Base-by-base conservation (phyloP, 805 yeast species). In the Candida ulmi region DNA sequence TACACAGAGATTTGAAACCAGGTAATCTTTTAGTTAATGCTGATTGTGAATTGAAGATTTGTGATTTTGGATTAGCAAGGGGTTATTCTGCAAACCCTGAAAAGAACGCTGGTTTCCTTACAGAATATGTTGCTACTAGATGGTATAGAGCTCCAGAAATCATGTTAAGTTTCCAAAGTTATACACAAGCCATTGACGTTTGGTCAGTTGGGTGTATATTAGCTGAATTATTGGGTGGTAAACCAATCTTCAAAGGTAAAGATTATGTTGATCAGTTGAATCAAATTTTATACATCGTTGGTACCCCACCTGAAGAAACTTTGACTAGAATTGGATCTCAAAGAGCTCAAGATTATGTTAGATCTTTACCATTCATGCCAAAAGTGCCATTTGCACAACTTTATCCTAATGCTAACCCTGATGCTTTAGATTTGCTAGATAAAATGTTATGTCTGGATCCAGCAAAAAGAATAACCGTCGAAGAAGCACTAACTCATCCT, bases 111-210 rank as follows among this genome's bases (percentile, higher is more conserved):
- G 97, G 96, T n/a, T 91, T 88, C 54, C 68, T 91, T 70, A 93
- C 99, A 1, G 98, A 91, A 61, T 93, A 93, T 58, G 99, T 93
- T 21, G 98, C 99, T 25, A 93, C 99, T 1, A 74, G 99, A 60
- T 93, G 99, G 99, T 93, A 93, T 63, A 72, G 99, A 50, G 99
- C 99, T 3, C 99, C 99, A 0, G 99, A 93, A 58, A 88, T 93
- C 62, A 91, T 93, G 88, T 71, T 93, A 40, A 83, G 95, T 47
- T 88, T 86, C 67, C 95, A 93, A 60, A 87, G 90, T 43, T 91
- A 91, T 62, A 86, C 98, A 6, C 90, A 88, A 65, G 96, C 99
- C 18, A 91, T 93, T 43, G 99, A 93, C 61, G 75, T 93, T 41
- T 93, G 99, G 99, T 88, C 97, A 0, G 95, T 93, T 17, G 99